Evolutionary conservation across 2,329 filamentous ascomycete genomes (phyloP), one percentile per base, ranked within the genome.

Genomic region (Cryoendolithus antarcticus): DNA sequence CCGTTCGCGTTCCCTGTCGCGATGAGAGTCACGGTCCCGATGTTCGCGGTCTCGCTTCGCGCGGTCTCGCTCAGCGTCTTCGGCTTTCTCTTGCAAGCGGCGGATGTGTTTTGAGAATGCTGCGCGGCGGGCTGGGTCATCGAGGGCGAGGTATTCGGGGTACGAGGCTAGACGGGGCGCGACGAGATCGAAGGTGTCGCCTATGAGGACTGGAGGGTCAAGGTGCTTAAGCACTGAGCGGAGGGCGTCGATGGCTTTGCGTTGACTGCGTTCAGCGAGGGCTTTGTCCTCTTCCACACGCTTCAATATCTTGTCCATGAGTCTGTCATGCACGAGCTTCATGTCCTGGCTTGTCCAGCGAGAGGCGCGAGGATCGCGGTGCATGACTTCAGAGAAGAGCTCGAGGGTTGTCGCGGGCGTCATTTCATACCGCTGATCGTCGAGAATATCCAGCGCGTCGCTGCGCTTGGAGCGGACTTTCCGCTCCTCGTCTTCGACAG

Each of bases 91-190:
- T 57, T 80, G 84, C n/a, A 95, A 68, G 37, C 91, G 84, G 45
- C 84, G 82, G 51, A 95, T 78, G 53, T 86, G 77, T 64, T 93
- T 96, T 42, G 95, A 88, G 62, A 95, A 96, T 9, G 86, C 89
- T 48, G 74, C 72, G 45, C 80, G 77, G 42, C 88, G 82, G 45
- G 82, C 71, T 38, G 94, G 86, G 48, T 98, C 91, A 32, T 82
- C 80, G 36, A 96, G 73, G 39, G 81, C 81, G 60, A 81, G 76
- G 64, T 84, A 98, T 61, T 96, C 91, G 43, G 86, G 78, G 51
- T 75, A 75, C 56, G 83, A 83, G 52, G 83, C 77, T 47, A 98
- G 70, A 46, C 85, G 81, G 50, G 80, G 70, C 57, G 80, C 80
- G 56, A 95, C 75, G 66, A 84, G 80, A 52, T 96, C 89, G 75